phyloP scores from a whole-genome alignment of 768 basidiomycete genomes.

The Tricholoma terreum region DNA sequence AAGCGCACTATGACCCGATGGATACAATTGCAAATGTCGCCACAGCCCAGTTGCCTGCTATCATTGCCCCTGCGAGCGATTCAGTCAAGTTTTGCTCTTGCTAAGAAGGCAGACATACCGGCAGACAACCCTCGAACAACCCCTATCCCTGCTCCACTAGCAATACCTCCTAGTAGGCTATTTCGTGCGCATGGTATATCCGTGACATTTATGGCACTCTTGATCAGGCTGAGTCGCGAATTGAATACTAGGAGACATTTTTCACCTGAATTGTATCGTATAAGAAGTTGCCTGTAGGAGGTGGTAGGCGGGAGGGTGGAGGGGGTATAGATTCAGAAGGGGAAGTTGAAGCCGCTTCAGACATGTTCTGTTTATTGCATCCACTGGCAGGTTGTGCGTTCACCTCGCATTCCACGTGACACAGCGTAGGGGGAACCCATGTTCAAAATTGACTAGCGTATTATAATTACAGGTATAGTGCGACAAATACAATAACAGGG shows the following conservation, averaged over 20 bases:
- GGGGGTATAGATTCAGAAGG: conserved; percentile 13
- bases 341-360: background rate
- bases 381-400: too few species aligned
- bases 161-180: conserved; percentile 74
- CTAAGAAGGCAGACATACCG: conserved; percentile 39
- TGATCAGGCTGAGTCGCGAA: background rate
- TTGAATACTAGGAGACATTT: background rate
- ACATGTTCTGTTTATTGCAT: too few species aligned
- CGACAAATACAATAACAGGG: conserved; percentile 5
- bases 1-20: conserved; percentile 62
- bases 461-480: background rate
- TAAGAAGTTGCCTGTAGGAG: conserved; percentile 36
- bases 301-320: conserved; percentile 35
- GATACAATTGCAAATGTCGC: conserved; percentile 71
- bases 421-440: too few species aligned
- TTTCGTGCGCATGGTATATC: conserved; percentile 77
- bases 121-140: conserved; percentile 65
- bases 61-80: conserved; percentile 46
- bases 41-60: conserved; percentile 78
- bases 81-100: background rate
- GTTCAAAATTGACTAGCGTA: background rate
- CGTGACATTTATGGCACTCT: conserved; percentile 60
- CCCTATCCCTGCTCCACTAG: conserved; percentile 76
- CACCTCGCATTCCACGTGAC: too few species aligned
- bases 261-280: conserved; percentile 35